Percentiles rank a stretch among this genome's conserved stretches.
Evolutionary conservation across 257 asterid species (phyloP).

Genomic region (Parsonsia alboflavescens): DNA sequence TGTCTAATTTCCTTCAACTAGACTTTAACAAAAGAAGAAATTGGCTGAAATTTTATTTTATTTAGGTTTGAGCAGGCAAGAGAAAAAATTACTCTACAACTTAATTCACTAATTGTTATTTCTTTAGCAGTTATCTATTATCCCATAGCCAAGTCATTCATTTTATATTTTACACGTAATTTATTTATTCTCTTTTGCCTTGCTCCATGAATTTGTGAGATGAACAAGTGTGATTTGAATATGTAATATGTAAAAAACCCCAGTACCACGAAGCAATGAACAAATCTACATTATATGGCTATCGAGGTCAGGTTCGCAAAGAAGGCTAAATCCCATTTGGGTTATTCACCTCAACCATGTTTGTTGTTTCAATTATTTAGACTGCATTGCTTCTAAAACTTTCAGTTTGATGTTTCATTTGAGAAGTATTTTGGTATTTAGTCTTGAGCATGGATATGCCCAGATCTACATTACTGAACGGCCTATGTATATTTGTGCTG

Average conservation of each 20-base stretch:
- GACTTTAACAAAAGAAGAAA: background rate
- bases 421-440: background rate
- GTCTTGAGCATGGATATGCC: background rate
- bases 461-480: background rate
- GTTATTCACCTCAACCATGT: background rate
- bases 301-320: background rate
- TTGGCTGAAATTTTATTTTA: background rate
- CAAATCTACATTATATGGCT: background rate
- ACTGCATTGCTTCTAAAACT: background rate
- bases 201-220: background rate
- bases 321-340: background rate
- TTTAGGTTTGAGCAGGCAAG: background rate
- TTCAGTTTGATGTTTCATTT: too few species aligned
- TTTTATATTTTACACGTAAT: background rate
- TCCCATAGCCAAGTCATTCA: background rate
- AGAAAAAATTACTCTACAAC: background rate
- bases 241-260: background rate
- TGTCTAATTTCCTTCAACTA: conserved; percentile 4
- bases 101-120: background rate
- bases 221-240: background rate
- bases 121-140: background rate
- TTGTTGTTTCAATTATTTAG: background rate
- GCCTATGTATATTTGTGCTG: background rate
- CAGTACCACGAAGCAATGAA: background rate
- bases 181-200: background rate